Conservation (phyloP, 176 grass and related monocot genomes). For the Puya raimondii region DNA sequence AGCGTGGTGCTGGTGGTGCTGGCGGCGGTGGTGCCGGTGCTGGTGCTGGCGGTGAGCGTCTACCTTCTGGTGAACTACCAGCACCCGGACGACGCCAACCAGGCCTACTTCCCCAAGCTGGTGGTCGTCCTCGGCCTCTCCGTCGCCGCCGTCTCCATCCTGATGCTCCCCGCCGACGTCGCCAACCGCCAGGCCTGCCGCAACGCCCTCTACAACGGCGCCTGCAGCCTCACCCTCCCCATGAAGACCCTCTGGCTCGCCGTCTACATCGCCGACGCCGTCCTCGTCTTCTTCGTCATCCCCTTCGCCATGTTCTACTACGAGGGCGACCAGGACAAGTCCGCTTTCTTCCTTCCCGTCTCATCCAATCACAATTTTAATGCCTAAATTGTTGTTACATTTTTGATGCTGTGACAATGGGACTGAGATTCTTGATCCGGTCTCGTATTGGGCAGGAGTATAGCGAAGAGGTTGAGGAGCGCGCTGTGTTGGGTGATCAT, state of each 20-base stretch:
- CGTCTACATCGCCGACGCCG: constrained; percentile 77
- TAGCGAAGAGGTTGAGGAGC: constrained; percentile 69
- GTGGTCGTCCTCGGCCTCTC: constrained; percentile 87
- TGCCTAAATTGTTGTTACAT: too few relatives aligned
- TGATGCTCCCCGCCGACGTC: constrained; percentile 99
- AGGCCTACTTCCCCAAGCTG: constrained; percentile 93
- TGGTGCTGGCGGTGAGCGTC: constrained; percentile 72
- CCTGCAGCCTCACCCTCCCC: constrained; percentile 70
- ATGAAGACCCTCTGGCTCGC: constrained; percentile 89
- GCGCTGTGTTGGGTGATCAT: constrained; percentile 74
- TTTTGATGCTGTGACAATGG: too few relatives aligned
- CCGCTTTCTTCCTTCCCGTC: background rate
- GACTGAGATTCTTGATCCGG: constrained; percentile 23
- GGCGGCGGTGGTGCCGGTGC: constrained; percentile 59
- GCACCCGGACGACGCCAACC: constrained; percentile 96
- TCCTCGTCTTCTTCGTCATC: constrained; percentile 93
- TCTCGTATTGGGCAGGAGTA: constrained; percentile 40
- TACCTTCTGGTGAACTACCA: constrained; percentile 98
- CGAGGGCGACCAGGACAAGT: constrained; percentile 99
- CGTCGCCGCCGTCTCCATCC: constrained; percentile 85
- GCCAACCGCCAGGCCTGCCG: constrained; percentile 74
- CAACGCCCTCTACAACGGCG: constrained; percentile 67
- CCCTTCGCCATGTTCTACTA: constrained; percentile 98
- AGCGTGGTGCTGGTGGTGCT: constrained; percentile 95
- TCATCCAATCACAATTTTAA: too few relatives aligned